Base-by-base conservation (phyloP, 2,329 filamentous ascomycete genomes). In the Talaromyces sp. region DNA sequence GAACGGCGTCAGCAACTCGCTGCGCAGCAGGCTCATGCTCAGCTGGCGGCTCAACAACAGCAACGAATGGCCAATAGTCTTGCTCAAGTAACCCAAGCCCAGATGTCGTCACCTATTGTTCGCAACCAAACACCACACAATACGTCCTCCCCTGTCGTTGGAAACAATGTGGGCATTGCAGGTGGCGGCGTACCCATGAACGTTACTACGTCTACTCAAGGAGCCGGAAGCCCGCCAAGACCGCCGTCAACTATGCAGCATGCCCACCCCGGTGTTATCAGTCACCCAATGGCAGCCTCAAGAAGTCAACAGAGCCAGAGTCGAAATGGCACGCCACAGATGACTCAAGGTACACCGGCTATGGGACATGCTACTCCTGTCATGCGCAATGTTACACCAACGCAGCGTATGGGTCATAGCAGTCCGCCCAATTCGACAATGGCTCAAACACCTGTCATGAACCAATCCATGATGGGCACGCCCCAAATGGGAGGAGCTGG, bases 11-110 rank as follows among this genome's bases (percentile, higher is more conserved):
- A 77, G 57, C 73, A 76, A 58, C 62, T 74, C 33, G 74, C 71
- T 25, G 74, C 80, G 77, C 67, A 80, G 78, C 73, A 79, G 67
- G 70, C 81, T 57, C 73, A 79, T 67, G 72, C 74, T 57, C 72
- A 73, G 62, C 69, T 77, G 62, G 72, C 75, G 39, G 74, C 73
- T 36, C 71, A 72, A 65, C 80, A 79, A 39, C 81, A 82, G 65
- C 82, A 83, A 56, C 77, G 82, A 28, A 84, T 83, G 72, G 72
- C 75, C 55, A 79, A 76, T 62, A 72, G 70, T 10, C 67, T 75
- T 36, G 69, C 66, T 32, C 60, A 66, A 27, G 67, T 64, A 36
- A 68, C 72, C 13, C 78, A 80, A 67, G 75, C 71, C 15, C 78
- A 77, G 62, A 76, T 78, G 58, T 79, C 78, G 11, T 81, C 79